Evolutionary conservation across 2,329 filamentous ascomycete genomes (phyloP), one percentile per base, ranked within the genome.

Genomic region (Arthrocladium fulminans): DNA sequence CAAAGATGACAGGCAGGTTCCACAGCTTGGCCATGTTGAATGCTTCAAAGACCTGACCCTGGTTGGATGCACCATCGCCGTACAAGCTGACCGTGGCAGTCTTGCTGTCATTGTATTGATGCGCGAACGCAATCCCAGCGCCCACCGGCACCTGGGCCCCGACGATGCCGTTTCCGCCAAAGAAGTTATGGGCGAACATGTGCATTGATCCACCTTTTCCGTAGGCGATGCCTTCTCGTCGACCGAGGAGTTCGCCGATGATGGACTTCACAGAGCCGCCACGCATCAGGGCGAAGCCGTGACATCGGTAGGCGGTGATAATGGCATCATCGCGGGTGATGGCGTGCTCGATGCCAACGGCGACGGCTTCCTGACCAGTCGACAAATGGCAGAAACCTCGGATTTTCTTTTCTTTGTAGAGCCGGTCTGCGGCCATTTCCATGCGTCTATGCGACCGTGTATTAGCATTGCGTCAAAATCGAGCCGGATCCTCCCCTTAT

Each of bases 351-450:
- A 98, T 97, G 67, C 92, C 92, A 61, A 89, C 83, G 51, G 92
- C 88, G 58, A 98, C 92, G 57, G 92, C 92, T 79, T 98, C 92
- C 74, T 98, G 92, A 55, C 92, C 92, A 51, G 86, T 94, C 51
- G 92, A 97, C 71, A 98, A 74, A 75, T 98, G 92, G 76, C 92
- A 98, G 85, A 98, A 98, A 74, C 92, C 92, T 63, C 92, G 86
- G 63, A 98, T 97, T 80, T 98, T 97, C 84, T 98, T 98, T 78
- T 97, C 92, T 79, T 98, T 98, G 86, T 98, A 98, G 65, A 98
- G 77, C 67, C 90, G 82, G 69, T 98, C 92, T 74, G 92, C 88
- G 59, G 90, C 89, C 90, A 98, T 95, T 74, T 98, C 92, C 92
- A 98, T 95, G 70, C 94, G 92, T 74, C 89, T 95, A 61, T 48